Base-by-base conservation (phyloP, 805 yeast genomes). In the Lachancea thermotolerans region DNA sequence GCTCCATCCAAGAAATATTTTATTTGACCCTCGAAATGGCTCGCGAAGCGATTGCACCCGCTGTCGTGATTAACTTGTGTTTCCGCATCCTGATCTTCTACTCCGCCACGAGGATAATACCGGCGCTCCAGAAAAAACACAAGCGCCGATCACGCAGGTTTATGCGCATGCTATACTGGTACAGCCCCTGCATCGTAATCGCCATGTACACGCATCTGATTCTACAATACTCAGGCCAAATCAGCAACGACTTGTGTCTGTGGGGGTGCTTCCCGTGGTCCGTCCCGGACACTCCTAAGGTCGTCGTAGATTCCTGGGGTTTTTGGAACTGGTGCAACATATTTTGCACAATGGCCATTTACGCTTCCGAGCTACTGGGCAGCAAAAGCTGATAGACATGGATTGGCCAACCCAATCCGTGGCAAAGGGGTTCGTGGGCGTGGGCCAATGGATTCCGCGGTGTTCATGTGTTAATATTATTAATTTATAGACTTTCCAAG, bases 261-360 rank as follows among this genome's bases (percentile, higher is more conserved):
- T 80, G 84, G 84, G 78, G 78, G 3, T 69, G 76, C 37, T 41
- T 29, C 37, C 45, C 37, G 27, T 39, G 37, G 40, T 44, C 48
- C 1, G 29, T 30, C 3, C 27, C 37, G 39, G 49, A 40, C 12
- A 49, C 43, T 14, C 43, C 53, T 14, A 60, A 52, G 37, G 48
- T 70, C 2, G 52, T 65, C 42, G 70, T 76, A 37, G 74, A 81
- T 60, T 83, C 96, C n/a, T 85, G 95, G 87, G 89, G 88, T 57
- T 85, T 93, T 61, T 91, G 99, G 98, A 87, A 90, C 57, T 91
- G 98, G 98, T 77, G 86, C 47, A 91, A 91, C 61, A 85, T 91
- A 71, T 80, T 83, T 53, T 75, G 83, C 43, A 85, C 95, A 10
- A 68, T 93, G 46, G 69, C 79, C n/a, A 70, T 93, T 25, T 91